These are phyloP conservation scores for Mycothermus thermophilus DNA, from an alignment of 495 filamentous ascomycete species.

Conservation along the genomic window DNA sequence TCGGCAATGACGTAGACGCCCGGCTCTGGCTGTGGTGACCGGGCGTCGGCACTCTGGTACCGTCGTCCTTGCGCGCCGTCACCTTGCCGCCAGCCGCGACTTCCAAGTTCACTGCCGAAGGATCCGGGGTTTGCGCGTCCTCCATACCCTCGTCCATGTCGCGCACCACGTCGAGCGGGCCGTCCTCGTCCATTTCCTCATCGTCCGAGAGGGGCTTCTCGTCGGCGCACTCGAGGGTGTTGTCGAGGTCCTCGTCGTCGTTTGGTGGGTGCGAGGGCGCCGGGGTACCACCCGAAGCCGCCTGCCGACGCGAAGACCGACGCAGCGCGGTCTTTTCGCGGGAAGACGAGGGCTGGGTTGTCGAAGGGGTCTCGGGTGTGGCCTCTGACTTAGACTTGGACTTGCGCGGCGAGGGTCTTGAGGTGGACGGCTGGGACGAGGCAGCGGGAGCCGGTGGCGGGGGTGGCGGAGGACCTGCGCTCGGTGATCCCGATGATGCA, in stretches of 20 bases:
- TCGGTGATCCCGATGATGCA: conserved; percentile 15
- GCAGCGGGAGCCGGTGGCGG: conserved; percentile 21
- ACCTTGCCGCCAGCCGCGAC: conserved; percentile 82
- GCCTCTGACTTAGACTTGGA: conserved; percentile 34
- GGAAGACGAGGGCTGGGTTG: conserved; percentile 22
- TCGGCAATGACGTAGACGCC: conserved; percentile 18
- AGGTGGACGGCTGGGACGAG: conserved; percentile 24
- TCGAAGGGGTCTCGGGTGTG: conserved; percentile 20
- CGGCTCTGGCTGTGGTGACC: conserved; percentile 41
- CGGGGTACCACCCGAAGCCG: conserved; percentile 30
- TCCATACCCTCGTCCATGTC: conserved; percentile 84
- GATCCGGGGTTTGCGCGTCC: conserved; percentile 54
- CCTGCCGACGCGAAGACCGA: conserved; percentile 42
- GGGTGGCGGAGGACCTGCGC: conserved; percentile 7
- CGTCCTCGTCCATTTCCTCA: conserved; percentile 53
- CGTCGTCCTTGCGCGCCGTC: conserved; percentile 93
- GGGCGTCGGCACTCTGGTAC: conserved; percentile 78
- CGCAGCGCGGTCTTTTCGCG: conserved; percentile 40
- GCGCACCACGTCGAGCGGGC: conserved; percentile 72
- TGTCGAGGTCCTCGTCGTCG: conserved; percentile 43
- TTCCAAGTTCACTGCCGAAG: conserved; percentile 84
- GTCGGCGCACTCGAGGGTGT: conserved; percentile 84
- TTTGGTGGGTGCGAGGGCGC: conserved; percentile 38
- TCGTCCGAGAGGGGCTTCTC: conserved; percentile 74
- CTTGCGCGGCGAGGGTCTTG: conserved; percentile 29